Base-by-base conservation (phyloP, 2,329 filamentous ascomycete genomes). In the Sclerotinia sclerotiorum region DNA sequence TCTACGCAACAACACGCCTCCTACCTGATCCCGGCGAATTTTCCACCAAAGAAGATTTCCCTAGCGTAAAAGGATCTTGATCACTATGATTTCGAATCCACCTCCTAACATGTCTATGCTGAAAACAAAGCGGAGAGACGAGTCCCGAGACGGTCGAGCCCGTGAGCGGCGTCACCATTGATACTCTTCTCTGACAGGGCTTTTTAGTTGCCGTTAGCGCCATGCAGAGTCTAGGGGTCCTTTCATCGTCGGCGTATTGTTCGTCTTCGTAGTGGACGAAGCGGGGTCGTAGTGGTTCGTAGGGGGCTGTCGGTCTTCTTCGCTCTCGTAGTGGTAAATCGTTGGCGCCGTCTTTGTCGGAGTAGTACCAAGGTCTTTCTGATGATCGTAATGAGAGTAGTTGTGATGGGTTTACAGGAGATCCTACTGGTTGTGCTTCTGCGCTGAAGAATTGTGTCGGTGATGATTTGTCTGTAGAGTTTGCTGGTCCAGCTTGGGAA, bases 221-320 rank as follows among this genome's bases (percentile, higher is more conserved):
- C 29, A 24, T 21, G 8, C 52, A 60, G 2, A 21, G 5, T 5
- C 42, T 21, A 3, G 39, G 21, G 1, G 27, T 27, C 3, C 5
- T 24, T 13, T 44, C 52, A 10, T 63, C 52, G 11, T 49, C 63
- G 10, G 52, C 51, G n/a, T 60, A 3, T 19, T 48, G n/a, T 21
- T 58, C 49, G 44, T 66, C 52, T 39, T 63, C 60, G n/a, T 63
- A 63, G 2, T 63, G 60, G 2, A 63, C 60, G 60, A 27, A 39
- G 1, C 60, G 46, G 10, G 32, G 29, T 27, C 60, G 48, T 1
- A 35, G 17, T 17, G 46, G 32, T 3, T 35, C 46, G 15, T 24
- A 32, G 5, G 21, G 2, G 5, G n/a, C n/a, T 3, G n/a, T 15
- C 6, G n/a, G 48, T 1, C 19, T 42, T 24, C 32, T 35, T 21